Base-by-base conservation (phyloP, 2,329 filamentous ascomycete genomes). In the Colletotrichum filicis region DNA sequence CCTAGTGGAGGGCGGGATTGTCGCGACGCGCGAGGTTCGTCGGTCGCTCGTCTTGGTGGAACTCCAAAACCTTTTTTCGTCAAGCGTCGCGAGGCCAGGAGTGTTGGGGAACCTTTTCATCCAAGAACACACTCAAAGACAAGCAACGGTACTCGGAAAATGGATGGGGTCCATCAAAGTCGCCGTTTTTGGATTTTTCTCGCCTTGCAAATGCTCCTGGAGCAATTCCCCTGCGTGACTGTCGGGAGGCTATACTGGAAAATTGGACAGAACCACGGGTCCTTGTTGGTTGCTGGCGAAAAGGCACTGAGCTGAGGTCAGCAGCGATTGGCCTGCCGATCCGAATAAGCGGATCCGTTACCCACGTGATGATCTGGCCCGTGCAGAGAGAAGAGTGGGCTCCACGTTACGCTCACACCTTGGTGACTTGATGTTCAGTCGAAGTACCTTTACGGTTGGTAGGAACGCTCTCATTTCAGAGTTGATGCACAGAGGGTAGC, bases 21-120 rank as follows among this genome's bases (percentile, higher is more conserved):
- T 75, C 74, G 74, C 74, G 74, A 75, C 74, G 73, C 74, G 73
- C 74, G 74, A 73, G 63, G 71, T 68, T 74, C 73, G 66, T 71
- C 70, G 74, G 72, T 74, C 66, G 66, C 60, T 71, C 61, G 71
- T 68, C 63, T 78, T 80, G 82, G 82, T 84, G 81, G 82, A 82
- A 85, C 83, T 82, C 80, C 79, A 82, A 80, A 76, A 77, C 73
- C 77, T 80, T 77, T 73, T 79, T 81, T 80, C 76, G 78, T 83
- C 79, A 77, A 82, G 77, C 66, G 77, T 78, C 79, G 80, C 77
- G 78, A 77, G 76, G 79, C 76, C 68, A 75, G 75, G 74, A 64
- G 77, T 77, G 77, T 78, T 76, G 77, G 79, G 81, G 79, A 78
- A 78, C 80, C 76, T 78, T 77, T 74, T 74, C 74, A 77, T 76